Evolutionary conservation across 1,139 yeast genomes (phyloP).

Genomic region (Pichia sp.): DNA sequence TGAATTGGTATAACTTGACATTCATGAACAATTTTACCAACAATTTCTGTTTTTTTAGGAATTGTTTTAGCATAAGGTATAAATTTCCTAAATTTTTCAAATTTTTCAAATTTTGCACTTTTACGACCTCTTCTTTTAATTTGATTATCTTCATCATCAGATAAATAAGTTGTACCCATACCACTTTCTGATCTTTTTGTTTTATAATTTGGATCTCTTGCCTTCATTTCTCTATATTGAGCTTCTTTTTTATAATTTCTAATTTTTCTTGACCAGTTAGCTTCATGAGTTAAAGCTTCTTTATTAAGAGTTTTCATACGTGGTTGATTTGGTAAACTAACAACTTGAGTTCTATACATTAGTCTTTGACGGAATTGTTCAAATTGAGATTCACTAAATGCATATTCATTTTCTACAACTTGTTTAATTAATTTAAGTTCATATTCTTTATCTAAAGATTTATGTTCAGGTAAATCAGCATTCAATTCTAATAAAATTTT

Average conservation of each 20-base stretch:
- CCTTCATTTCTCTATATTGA: slow-evolving; percentile 29
- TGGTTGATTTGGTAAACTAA: slow-evolving; percentile 46
- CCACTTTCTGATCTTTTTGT: slow-evolving; percentile 24
- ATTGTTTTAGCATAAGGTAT: slow-evolving; percentile 74
- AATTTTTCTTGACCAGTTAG: slow-evolving; percentile 27
- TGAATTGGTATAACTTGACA: slow-evolving; percentile 81
- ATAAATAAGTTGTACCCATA: slow-evolving; percentile 22
- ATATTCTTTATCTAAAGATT: slow-evolving; percentile 69
- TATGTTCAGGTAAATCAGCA: slow-evolving; percentile 29
- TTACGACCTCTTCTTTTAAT: slow-evolving; percentile 7
- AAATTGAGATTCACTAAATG: slow-evolving; percentile 85
- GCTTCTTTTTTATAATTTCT: slow-evolving; percentile 31
- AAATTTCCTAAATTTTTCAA: slow-evolving; percentile 28
- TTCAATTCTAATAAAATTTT: slow-evolving; percentile 56
- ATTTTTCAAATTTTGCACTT: slow-evolving; percentile 12
- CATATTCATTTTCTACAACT: slow-evolving; percentile 75
- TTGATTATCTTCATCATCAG: slow-evolving; percentile 6
- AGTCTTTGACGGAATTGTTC: slow-evolving; percentile 41
- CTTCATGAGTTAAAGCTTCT: slow-evolving; percentile 32
- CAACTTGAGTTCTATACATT: slow-evolving; percentile 47
- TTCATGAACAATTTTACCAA: slow-evolving; percentile 89
- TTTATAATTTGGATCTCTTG: slow-evolving; percentile 17
- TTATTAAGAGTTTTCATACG: slow-evolving; percentile 36
- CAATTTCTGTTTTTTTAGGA: slow-evolving; percentile 77
- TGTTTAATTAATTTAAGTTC: slow-evolving; percentile 73